Conservation (phyloP, 148 eudicot genomes). For the Diospyros lotus region DNA sequence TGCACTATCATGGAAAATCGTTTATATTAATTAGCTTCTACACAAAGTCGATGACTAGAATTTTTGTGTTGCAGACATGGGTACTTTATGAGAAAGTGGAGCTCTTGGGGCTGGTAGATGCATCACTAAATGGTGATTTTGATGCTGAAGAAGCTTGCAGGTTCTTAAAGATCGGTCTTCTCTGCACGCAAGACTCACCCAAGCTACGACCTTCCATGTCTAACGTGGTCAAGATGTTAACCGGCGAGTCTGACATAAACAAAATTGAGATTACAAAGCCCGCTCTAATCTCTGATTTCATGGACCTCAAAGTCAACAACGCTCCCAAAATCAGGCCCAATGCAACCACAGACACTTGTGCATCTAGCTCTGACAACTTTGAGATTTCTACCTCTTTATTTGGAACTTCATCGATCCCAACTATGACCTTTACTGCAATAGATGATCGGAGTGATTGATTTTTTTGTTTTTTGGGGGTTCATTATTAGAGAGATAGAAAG, state of each 20-base stretch:
- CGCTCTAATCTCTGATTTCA: not conserved
- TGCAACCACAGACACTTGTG: constrained; percentile 19
- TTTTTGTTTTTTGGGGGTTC: too few species aligned
- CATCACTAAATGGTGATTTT: constrained; percentile 40
- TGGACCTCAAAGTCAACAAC: constrained; percentile 22
- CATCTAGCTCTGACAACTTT: constrained; percentile 12
- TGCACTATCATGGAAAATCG: not conserved
- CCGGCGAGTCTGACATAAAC: constrained; percentile 28
- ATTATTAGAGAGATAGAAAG: too few species aligned
- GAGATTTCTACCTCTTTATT: constrained; percentile 16
- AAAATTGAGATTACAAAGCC: too few species aligned
- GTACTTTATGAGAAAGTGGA: constrained; percentile 32
- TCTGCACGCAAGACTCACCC: constrained; percentile 67
- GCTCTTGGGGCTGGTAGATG: constrained; percentile 40
- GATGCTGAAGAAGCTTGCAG: constrained; percentile 46
- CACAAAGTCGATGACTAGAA: not conserved
- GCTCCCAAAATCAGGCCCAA: constrained; percentile 46
- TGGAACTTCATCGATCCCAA: constrained; percentile 26
- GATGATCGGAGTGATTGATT: constrained; percentile 37
- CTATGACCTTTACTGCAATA: constrained; percentile 53
- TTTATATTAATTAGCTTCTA: too few species aligned
- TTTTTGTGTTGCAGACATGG: constrained; percentile 61
- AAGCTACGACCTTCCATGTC: constrained; percentile 66
- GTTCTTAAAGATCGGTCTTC: constrained; percentile 53
- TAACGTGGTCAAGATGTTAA: constrained; percentile 52